Evolutionary conservation across 768 basidiomycete species (phyloP).

Genomic region (Brasilioporus rufonigricans): DNA sequence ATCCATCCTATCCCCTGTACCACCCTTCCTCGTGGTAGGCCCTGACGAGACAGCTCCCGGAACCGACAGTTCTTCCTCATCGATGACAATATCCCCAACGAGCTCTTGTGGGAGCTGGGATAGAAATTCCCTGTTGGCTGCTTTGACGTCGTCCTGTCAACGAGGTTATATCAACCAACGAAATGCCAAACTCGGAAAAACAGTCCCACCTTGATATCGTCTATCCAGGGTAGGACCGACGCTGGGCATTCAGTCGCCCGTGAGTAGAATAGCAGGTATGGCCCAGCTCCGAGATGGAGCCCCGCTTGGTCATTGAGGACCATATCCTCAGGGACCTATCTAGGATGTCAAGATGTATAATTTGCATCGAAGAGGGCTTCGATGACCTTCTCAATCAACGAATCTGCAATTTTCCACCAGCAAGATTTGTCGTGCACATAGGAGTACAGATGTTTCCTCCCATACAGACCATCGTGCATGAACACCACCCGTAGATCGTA

Average conservation of each 20-base stretch:
- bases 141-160: slow-evolving; percentile 32
- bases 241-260: slow-evolving; percentile 23
- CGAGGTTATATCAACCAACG: neutral
- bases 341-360: neutral
- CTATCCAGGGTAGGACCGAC: slow-evolving; percentile 26
- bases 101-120: slow-evolving; percentile 31
- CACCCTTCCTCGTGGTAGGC: neutral
- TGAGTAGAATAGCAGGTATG: slow-evolving; percentile 74
- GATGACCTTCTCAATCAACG: slow-evolving; percentile 59
- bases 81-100: slow-evolving; percentile 23
- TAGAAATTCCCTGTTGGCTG: slow-evolving; percentile 38
- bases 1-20: slow-evolving; percentile 14
- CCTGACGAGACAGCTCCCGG: neutral
- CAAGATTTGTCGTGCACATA: slow-evolving; percentile 61
- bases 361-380: neutral
- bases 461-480: slow-evolving; percentile 74
- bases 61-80: slow-evolving; percentile 7
- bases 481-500: slow-evolving; percentile 81
- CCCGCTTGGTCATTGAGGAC: slow-evolving; percentile 71
- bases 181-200: neutral
- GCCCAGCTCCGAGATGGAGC: slow-evolving; percentile 72
- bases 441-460: slow-evolving; percentile 74
- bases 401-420: slow-evolving; percentile 85
- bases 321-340: slow-evolving; percentile 65
- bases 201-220: slow-evolving; percentile 26